Evolutionary conservation across 1,284 basidiomycete species (phyloP).

Genomic region (Apiotrichum sp.): DNA sequence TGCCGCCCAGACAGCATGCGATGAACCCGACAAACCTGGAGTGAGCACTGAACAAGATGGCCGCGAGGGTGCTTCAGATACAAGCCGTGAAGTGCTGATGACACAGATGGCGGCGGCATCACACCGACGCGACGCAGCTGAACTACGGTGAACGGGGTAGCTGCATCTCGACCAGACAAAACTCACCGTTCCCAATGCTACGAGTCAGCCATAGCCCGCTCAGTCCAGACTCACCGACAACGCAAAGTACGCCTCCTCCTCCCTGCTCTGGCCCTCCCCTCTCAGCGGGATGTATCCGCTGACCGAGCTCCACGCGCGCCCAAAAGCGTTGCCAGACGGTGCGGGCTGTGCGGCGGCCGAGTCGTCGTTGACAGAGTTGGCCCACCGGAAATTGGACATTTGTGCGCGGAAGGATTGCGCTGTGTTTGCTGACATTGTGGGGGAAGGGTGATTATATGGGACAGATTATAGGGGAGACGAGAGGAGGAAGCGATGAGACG

Average conservation of each 20-base stretch:
- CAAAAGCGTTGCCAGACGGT: constrained; percentile 50
- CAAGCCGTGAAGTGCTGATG: too few species aligned
- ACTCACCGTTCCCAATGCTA: constrained; percentile 43
- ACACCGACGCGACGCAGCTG: too few species aligned
- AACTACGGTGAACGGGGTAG: too few species aligned
- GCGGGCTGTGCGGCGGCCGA: constrained; percentile 53
- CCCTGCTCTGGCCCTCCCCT: constrained; percentile 69
- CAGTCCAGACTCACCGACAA: constrained; percentile 58
- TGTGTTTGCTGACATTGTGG: constrained; percentile 25
- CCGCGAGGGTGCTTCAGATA: too few species aligned
- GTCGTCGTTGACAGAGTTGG: constrained; percentile 66
- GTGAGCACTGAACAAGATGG: background rate
- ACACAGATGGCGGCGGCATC: too few species aligned
- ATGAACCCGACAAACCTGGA: constrained; percentile 84
- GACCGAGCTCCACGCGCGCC: constrained; percentile 53
- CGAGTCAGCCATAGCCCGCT: background rate
- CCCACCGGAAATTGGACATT: constrained; percentile 69
- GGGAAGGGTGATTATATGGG: background rate
- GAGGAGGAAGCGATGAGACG: too few species aligned
- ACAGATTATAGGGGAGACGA: background rate
- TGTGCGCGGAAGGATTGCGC: constrained; percentile 43
- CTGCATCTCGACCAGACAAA: background rate
- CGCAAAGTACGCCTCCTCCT: constrained; percentile 95
- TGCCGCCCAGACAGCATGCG: constrained; percentile 80
- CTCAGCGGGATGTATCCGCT: constrained; percentile 80